Evolutionary conservation across 257 asterid genomes (phyloP), one percentile per base, ranked within the genome.

Genomic region (Ilex aquifolium): DNA sequence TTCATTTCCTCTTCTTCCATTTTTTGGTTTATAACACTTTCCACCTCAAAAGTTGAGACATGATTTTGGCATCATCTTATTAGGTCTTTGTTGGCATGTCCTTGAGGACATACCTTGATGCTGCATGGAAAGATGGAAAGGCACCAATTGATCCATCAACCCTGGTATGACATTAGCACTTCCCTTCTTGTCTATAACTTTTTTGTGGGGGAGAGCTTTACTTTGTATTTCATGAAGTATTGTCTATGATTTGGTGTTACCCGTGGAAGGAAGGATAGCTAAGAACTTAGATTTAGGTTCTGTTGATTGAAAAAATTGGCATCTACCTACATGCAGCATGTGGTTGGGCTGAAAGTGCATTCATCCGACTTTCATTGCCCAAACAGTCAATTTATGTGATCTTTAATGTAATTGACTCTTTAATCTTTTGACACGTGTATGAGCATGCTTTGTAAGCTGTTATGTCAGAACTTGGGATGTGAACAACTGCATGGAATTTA

Each of bases 1-100:
- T 7, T 49, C 10, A 12, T 49, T 3, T 11, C 54, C 4, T 11
- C 10, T 49, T 49, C 54, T 49, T 49, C 54, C 54, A 21, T 21
- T 21, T 21, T 21, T 21, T 21, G 27, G 27, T 21, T 21, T 21
- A 21, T 21, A 21, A 21, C 27, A 21, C 27, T 21, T 21, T 21
- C 27, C 27, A 21, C 27, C 27, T 21, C 27, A 49, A 12, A 11
- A 49, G 15, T 21, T 4, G 15, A n/a, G 55, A 52, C 53, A 8
- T 76, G 31, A 62, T 74, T 32, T 61, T 27, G 63, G 53, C 40
- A 60, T 76, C 49, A 17, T 32, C 57, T 36, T 65, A 50, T 62
- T 75, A 93, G 97, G 99, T 85, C 32, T 93, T 93, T 81, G 99
- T 93, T 72, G 99, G 99, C 64, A 90, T 93, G 99, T 77, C 99